phyloP scores from a whole-genome alignment of 2,329 filamentous ascomycete genomes.

The Colletotrichum navitas region DNA sequence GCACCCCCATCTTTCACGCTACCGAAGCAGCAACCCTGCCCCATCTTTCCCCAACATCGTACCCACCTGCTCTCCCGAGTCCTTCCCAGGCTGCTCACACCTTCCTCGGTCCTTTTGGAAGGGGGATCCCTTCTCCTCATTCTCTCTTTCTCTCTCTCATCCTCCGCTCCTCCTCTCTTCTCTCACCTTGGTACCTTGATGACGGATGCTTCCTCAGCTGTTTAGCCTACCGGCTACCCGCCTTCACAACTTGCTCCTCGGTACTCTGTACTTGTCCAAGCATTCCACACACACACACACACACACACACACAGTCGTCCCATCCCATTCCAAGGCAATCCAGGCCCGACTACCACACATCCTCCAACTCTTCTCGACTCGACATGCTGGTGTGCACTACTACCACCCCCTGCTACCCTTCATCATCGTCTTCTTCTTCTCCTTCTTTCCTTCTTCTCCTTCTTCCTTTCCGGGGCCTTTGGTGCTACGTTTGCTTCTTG shows the following conservation, averaged over 20 bases:
- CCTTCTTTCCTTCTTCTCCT: no score
- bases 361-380: neutral
- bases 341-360: neutral
- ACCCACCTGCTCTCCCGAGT: slow-evolving; percentile 17
- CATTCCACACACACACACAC: neutral
- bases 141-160: slow-evolving; percentile 7
- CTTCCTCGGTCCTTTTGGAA: slow-evolving; percentile 24
- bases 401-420: slow-evolving; percentile 9
- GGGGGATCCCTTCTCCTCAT: slow-evolving; percentile 20
- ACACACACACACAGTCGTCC: neutral
- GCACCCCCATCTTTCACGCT: slow-evolving; percentile 38
- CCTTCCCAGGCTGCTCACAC: neutral
- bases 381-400: neutral
- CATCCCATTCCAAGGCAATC: slow-evolving; percentile 4
- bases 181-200: neutral
- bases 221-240: neutral
- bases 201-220: neutral
- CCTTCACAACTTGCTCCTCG: neutral
- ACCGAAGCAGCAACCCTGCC: slow-evolving; percentile 27
- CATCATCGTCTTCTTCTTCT: no score
- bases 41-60: slow-evolving; percentile 43
- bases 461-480: slow-evolving; percentile 20
- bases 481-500: slow-evolving; percentile 10
- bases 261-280: neutral
- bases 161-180: neutral